Evolutionary conservation across 2,329 filamentous ascomycete genomes (phyloP).

Genomic region (Hortaea werneckii): DNA sequence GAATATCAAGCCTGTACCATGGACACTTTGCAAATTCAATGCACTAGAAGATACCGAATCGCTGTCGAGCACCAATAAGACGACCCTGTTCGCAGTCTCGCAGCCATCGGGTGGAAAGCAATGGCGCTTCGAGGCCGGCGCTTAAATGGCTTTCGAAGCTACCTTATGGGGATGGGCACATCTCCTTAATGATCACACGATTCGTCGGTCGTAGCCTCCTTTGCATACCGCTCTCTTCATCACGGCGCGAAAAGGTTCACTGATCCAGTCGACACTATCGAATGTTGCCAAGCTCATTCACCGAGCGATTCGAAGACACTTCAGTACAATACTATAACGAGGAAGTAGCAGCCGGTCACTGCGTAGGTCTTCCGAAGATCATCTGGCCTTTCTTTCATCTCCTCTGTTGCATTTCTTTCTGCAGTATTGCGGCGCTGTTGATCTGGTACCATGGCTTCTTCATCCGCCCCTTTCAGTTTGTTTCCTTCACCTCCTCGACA

Average conservation of each 20-base stretch:
- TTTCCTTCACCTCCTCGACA: conserved; percentile 10
- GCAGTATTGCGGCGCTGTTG: conserved; percentile 1
- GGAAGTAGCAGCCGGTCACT: neutral
- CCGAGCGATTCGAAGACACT: neutral
- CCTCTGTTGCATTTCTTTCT: conserved; percentile 3
- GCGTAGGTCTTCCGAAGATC: neutral
- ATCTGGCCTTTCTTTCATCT: conserved; percentile 2
- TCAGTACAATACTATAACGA: conserved; percentile 1
- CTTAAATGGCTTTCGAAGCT: too few relatives aligned
- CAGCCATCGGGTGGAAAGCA: too few relatives aligned
- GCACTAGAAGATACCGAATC: too few relatives aligned
- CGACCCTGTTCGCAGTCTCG: too few relatives aligned
- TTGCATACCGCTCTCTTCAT: neutral
- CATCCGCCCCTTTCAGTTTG: conserved; percentile 8
- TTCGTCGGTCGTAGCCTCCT: too few relatives aligned
- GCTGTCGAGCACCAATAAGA: too few relatives aligned
- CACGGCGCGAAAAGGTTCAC: conserved; percentile 10
- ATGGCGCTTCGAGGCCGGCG: too few relatives aligned
- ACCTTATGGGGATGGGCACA: too few relatives aligned
- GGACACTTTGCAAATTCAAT: too few relatives aligned
- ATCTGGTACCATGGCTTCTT: conserved; percentile 13
- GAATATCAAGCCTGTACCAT: too few relatives aligned
- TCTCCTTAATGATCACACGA: too few relatives aligned
- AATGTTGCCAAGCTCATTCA: neutral
- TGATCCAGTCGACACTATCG: conserved; percentile 1